A percentile compares a stretch with the other conserved stretches of the same genome.
phyloP scores from a whole-genome alignment of 1,139 yeast genomes.

The Blastobotrys arbuscula region DNA sequence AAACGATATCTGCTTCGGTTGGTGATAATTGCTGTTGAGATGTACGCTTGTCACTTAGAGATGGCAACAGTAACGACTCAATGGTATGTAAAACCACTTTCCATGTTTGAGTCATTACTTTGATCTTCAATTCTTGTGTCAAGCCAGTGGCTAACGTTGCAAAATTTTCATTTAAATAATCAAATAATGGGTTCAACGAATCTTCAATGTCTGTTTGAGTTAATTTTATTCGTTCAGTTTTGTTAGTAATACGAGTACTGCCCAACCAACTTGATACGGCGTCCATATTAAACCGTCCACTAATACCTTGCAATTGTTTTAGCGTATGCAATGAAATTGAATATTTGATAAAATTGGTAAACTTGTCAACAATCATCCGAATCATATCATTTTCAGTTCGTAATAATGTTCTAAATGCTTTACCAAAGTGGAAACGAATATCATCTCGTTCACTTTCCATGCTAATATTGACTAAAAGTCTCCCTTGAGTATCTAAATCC shows the following conservation, averaged over 20 bases:
- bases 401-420: constrained; percentile 59
- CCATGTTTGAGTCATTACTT: constrained; percentile 79
- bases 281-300: constrained; percentile 41
- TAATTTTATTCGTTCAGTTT: constrained; percentile 17
- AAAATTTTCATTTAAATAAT: constrained; percentile 66
- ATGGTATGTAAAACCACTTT: constrained; percentile 56
- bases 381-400: constrained; percentile 61
- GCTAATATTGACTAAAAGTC: constrained; percentile 56
- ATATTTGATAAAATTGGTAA: constrained; percentile 42
- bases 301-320: constrained; percentile 25
- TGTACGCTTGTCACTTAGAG: constrained; percentile 54
- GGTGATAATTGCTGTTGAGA: constrained; percentile 46
- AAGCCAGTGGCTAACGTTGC: constrained; percentile 60
- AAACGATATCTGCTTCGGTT: constrained; percentile 62
- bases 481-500: constrained; percentile 66
- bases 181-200: constrained; percentile 69
- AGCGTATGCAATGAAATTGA: constrained; percentile 39
- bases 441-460: constrained; percentile 76
- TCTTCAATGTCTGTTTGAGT: constrained; percentile 55
- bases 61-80: constrained; percentile 66
- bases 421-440: constrained; percentile 72
- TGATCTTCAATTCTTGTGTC: constrained; percentile 51
- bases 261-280: constrained; percentile 46
- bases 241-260: constrained; percentile 36
- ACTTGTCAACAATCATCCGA: constrained; percentile 61